Base-by-base conservation (phyloP, 148 eudicot species). In the Spergularia marina region DNA sequence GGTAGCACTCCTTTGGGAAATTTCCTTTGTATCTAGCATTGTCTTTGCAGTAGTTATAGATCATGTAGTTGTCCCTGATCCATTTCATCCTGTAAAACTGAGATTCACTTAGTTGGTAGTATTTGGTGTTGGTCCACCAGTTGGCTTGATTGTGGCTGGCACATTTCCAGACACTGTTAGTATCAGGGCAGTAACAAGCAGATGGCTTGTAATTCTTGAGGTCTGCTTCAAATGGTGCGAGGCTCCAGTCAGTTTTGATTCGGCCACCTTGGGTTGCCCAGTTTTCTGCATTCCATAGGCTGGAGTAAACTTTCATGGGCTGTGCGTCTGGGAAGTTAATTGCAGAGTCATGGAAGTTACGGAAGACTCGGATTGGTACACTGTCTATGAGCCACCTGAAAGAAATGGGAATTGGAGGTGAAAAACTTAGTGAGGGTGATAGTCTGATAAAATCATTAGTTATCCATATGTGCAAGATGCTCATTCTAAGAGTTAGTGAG, bases 221-320 rank as follows among this genome's bases (percentile, higher is more conserved):
- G 34, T 41, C 58, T 23, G 91, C 84, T 51, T 60, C 60, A 76
- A 89, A 90, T 15, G 93, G 93, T 51, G 88, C 85, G 17, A 72
- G 55, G 1, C 36, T 77, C 96, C 93, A 89, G 74, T 92, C 84
- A 15, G 82, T 90, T 78, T 85, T 87, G 40, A 82, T 77, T 2
- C 69, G 82, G 11, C 91, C 96, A 14, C 90, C 87, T 78, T 87
- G 82, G 18, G 91, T 91, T 25, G 91, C 98, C 94, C 92, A 92
- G 57, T 83, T 76, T 44, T 92, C 91, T 0, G 91, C 94, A 34
- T 88, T 82, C 94, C 94, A 92, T 2, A 90, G 69, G 83, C 91
- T 92, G 44, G 87, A 75, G 49, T 85, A 85, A 0, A 78, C 81
- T 21, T 72, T 68, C 91, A 88, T 85, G 51, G 87, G 88, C 68